Evolutionary conservation across 2,329 filamentous ascomycete species (phyloP).

Genomic region (Aspergillus sp.): DNA sequence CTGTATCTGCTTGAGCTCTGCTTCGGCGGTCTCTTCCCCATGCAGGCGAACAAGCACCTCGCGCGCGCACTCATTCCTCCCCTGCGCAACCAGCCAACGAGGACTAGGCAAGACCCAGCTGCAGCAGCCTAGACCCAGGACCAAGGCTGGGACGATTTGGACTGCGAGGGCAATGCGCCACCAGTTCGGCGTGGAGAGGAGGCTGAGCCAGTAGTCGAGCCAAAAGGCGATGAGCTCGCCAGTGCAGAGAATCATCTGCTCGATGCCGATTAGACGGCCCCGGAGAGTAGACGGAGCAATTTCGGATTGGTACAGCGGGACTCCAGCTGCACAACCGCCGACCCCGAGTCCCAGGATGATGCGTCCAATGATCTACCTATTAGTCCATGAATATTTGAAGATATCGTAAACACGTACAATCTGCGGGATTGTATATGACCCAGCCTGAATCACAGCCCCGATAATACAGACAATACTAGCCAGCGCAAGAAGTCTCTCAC

Average conservation of each 20-base stretch:
- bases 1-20: constrained; percentile 18
- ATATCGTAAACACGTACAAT: constrained; percentile 13
- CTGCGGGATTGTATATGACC: constrained; percentile 21
- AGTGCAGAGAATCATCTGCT: constrained; percentile 16
- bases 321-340: constrained; percentile 17
- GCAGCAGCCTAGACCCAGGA: constrained; percentile 14
- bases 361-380: constrained; percentile 16
- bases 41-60: constrained; percentile 21
- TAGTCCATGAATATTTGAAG: background rate
- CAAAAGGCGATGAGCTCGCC: constrained; percentile 21
- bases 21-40: constrained; percentile 16
- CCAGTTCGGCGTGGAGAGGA: constrained; percentile 17
- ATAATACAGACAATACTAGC: constrained; percentile 20
- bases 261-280: constrained; percentile 16
- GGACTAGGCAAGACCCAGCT: constrained; percentile 18
- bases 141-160: constrained; percentile 18
- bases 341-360: constrained; percentile 17
- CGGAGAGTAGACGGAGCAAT: constrained; percentile 19
- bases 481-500: constrained; percentile 20
- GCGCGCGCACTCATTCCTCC: constrained; percentile 19
- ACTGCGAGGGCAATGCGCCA: constrained; percentile 22
- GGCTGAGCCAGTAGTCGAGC: constrained; percentile 19
- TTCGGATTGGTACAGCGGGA: constrained; percentile 21
- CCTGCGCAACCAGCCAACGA: constrained; percentile 21
- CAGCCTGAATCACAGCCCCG: constrained; percentile 18